Percentiles rank a stretch among this genome's conserved stretches.
Evolutionary conservation across 441 rosid genomes (phyloP).

Genomic region (Erysimum cheiri): DNA sequence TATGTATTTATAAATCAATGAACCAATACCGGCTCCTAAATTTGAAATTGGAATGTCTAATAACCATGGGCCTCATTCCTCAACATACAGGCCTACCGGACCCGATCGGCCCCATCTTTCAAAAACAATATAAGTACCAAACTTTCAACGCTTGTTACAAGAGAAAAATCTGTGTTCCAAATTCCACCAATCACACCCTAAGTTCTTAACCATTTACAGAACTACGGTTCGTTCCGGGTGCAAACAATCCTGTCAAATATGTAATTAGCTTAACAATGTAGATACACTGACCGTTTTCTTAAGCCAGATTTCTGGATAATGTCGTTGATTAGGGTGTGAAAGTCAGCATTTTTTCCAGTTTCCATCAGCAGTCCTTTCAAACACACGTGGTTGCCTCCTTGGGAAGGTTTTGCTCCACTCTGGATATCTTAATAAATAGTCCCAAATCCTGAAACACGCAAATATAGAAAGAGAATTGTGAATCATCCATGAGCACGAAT

Average conservation of each 20-base stretch:
- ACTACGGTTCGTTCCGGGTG: background rate
- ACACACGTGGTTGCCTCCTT: constrained; percentile 57
- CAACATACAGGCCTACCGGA: background rate
- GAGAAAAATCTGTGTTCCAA: background rate
- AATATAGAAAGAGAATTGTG: background rate
- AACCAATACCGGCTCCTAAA: too few relatives aligned
- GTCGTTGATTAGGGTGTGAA: background rate
- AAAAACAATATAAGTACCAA: background rate
- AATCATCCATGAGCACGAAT: background rate
- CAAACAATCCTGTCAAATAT: constrained; percentile 22
- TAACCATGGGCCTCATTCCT: constrained; percentile 22
- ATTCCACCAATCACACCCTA: constrained; percentile 16
- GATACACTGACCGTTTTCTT: background rate
- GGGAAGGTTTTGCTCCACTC: constrained; percentile 72
- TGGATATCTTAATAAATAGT: constrained; percentile 61
- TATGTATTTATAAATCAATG: too few relatives aligned
- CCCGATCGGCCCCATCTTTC: constrained; percentile 7
- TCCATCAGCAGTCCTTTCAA: constrained; percentile 62
- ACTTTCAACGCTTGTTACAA: background rate
- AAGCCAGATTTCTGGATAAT: background rate
- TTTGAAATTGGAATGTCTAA: background rate
- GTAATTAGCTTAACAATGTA: background rate
- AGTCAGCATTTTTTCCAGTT: constrained; percentile 58
- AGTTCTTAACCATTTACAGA: constrained; percentile 1
- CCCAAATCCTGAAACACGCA: constrained; percentile 60